Conservation (phyloP, 2,329 filamentous ascomycete genomes). For the Claviceps lovelessii region DNA sequence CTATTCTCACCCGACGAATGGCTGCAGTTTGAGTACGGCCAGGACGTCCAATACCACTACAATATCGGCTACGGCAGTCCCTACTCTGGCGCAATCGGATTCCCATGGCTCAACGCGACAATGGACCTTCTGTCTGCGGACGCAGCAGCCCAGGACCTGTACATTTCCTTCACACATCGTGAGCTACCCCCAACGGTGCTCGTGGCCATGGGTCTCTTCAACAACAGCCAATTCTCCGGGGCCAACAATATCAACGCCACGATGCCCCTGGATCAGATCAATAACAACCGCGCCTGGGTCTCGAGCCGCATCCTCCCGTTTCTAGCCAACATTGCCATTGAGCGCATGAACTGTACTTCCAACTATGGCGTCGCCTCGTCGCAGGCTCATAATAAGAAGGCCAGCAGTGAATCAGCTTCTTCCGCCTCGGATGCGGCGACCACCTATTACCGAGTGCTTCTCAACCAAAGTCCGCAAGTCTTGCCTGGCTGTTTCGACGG, state of each 20-base stretch:
- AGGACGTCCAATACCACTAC: constrained; percentile 50
- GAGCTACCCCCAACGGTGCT: constrained; percentile 53
- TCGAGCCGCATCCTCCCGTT: constrained; percentile 51
- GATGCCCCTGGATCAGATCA: constrained; percentile 49
- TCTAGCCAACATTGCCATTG: constrained; percentile 50
- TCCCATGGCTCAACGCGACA: constrained; percentile 53
- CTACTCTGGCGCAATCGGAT: constrained; percentile 43
- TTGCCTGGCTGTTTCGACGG: constrained; percentile 28
- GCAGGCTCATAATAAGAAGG: background rate
- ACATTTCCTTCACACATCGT: constrained; percentile 55
- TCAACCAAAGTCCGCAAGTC: constrained; percentile 29
- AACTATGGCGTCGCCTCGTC: background rate
- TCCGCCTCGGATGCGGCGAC: background rate
- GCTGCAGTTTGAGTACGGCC: constrained; percentile 52
- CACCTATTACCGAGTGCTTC: constrained; percentile 28
- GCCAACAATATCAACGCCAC: constrained; percentile 42
- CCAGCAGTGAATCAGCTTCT: background rate
- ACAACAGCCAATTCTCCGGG: constrained; percentile 44
- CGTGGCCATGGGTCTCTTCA: constrained; percentile 55
- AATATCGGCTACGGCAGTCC: constrained; percentile 51
- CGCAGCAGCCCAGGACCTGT: constrained; percentile 38
- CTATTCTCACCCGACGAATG: constrained; percentile 48
- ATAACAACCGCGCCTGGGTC: constrained; percentile 48
- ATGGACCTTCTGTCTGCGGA: constrained; percentile 31
- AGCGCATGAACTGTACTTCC: constrained; percentile 42